These are phyloP conservation scores for Citrus hindsii DNA, from an alignment of 345 rosid genomes.

Conservation along the genomic window DNA sequence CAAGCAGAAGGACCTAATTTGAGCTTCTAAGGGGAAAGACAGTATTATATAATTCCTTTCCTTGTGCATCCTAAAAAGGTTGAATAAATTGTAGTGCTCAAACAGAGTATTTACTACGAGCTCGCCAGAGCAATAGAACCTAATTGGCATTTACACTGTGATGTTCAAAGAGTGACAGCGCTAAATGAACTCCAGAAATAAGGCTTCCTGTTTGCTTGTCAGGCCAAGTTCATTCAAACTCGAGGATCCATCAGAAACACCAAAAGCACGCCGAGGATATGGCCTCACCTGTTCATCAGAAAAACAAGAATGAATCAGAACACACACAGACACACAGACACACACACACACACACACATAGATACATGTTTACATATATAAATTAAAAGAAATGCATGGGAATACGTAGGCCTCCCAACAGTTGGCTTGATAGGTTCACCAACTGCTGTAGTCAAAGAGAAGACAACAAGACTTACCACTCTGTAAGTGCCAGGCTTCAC, in stretches of 20 bases:
- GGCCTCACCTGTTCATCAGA: constrained; percentile 62
- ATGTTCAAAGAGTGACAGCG: neutral
- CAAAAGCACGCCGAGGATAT: constrained; percentile 68
- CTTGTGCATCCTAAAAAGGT: too few relatives aligned
- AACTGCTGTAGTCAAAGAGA: neutral
- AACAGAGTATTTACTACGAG: neutral
- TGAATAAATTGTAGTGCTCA: too few relatives aligned
- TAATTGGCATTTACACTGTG: neutral
- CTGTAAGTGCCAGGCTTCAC: constrained; percentile 67
- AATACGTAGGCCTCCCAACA: neutral
- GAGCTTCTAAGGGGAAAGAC: neutral
- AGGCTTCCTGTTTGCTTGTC: constrained; percentile 71
- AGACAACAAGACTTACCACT: constrained; percentile 48
- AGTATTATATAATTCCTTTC: neutral
- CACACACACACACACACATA: too few relatives aligned
- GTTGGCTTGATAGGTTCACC: neutral
- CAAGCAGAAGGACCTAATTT: neutral
- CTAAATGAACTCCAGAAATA: constrained; percentile 72
- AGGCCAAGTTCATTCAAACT: constrained; percentile 69
- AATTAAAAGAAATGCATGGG: neutral
- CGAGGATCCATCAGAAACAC: constrained; percentile 36
- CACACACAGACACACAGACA: neutral
- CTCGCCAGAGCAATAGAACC: neutral
- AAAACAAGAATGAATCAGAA: constrained; percentile 5
- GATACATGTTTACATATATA: too few relatives aligned